Evolutionary conservation across 768 basidiomycete species (phyloP).

Genomic region (Xanthoconium purpureum): DNA sequence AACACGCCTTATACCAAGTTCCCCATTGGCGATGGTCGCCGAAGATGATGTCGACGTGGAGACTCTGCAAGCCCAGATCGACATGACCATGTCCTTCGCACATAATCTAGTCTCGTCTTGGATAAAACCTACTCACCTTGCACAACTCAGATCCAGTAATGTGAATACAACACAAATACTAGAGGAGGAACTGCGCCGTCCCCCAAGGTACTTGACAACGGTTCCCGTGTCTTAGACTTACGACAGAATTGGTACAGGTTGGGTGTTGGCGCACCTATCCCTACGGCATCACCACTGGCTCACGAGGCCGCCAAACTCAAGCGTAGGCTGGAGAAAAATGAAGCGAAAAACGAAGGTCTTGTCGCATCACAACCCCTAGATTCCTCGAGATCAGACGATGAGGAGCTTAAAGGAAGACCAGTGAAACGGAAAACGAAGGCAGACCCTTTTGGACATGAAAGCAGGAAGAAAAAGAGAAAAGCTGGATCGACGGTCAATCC

Average conservation of each 20-base stretch:
- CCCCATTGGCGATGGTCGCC: constrained; percentile 22
- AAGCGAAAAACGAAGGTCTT: constrained; percentile 46
- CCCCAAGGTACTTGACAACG: constrained; percentile 51
- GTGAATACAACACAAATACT: constrained; percentile 51
- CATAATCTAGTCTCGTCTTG: constrained; percentile 74
- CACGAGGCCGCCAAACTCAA: constrained; percentile 64
- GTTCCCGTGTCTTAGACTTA: not conserved
- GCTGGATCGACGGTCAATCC: constrained; percentile 11
- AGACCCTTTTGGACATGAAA: constrained; percentile 52
- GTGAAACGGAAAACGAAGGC: constrained; percentile 56
- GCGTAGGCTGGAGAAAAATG: constrained; percentile 49
- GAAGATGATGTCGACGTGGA: constrained; percentile 64
- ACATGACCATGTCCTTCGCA: constrained; percentile 74
- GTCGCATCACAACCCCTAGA: constrained; percentile 30
- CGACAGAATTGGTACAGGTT: constrained; percentile 42
- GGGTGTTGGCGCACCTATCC: constrained; percentile 68
- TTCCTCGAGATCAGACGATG: constrained; percentile 39
- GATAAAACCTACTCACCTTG: constrained; percentile 55
- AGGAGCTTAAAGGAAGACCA: constrained; percentile 54
- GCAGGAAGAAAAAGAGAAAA: constrained; percentile 45
- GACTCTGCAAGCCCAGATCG: constrained; percentile 76
- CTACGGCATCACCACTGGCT: constrained; percentile 42
- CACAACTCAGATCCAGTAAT: constrained; percentile 32
- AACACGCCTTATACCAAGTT: not conserved
- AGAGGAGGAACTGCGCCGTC: constrained; percentile 63